Evolutionary conservation across 73 alveolate species (phyloP), one percentile per base, ranked within the genome.

Genomic region (Symbiodinium pilosum): DNA sequence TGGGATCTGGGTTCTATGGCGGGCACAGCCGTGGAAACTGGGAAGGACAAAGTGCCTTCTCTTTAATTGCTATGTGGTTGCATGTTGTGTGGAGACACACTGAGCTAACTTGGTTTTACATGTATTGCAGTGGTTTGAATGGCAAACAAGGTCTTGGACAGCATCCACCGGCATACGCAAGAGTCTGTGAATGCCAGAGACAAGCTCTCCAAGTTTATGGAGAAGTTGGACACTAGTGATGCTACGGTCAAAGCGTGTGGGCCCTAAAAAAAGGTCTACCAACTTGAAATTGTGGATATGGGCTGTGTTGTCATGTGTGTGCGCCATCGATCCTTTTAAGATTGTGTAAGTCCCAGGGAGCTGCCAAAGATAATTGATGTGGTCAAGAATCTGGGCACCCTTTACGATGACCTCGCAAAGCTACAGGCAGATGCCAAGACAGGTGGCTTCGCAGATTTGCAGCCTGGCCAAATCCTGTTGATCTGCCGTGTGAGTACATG

Each of bases 401-500:
- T 43, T 40, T 84, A 84, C 30, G 92, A 84, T 84, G 69, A 41
- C 30, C 68, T 84, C 68, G 92, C 92, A 12, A 40, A 39, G 43
- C 21, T 20, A 26, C 68, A 40, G 16, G 68, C 71, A 11, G 92
- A 84, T 84, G 36, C 43, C 59, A 83, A 83, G 34, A 28, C 39
- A 38, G 32, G 28, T 26, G 4, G 7, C 28, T 0, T 54, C 12
- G 20, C 73, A 26, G 73, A 54, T 54, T 54, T n/a, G 73, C 73
- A 9, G 32, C 26, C 26, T 54, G 73, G 28, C 34, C 26, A 54
- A n/a, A n/a, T n/a, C 26, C 7, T 0, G 26, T 0, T 30, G 2
- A 21, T 21, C 26, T 6, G n/a, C 71, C 71, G 26, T 4, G 71
- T 30, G 26, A 30, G 2, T 1, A 4, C n/a, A 54, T 30, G 26